Evolutionary conservation across 1,139 yeast species (phyloP), one percentile per base, ranked within the genome.

Genomic region (Yamadazyma diospyri): DNA sequence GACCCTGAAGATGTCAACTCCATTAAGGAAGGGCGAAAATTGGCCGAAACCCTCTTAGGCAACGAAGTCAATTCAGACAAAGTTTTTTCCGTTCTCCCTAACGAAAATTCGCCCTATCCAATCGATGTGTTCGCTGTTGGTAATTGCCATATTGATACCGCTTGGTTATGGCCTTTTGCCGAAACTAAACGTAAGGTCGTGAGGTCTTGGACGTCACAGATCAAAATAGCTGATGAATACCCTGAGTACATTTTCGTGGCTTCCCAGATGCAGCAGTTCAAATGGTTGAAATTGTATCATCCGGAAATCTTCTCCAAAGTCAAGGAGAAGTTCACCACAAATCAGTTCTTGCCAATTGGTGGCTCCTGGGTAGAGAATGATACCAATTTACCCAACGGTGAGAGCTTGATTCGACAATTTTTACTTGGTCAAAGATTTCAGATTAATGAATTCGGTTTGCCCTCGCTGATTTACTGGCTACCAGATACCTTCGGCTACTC

Each of bases 361-460:
- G 97, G 97, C 4, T 79, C 95, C 0, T 92, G 97, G 97, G 97
- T 92, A 30, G 98, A 92, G 59, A 84, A 87, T 55, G 98, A 92
- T 57, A 89, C 97, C 12, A 92, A 92, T 57, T 72, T 92, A 62
- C 97, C 97, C 11, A 70, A 77, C 43, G 97, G 97, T 30, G 98
- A 92, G 58, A 82, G 95, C 1, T 68, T 92, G 41, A 78, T 81
- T 16, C 76, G 97, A 45, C 98, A 92, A 53, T 86, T 89, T 51
- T 65, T 89, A 36, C 74, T 84, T 43, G 98, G 98, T 11, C 98
- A 92, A 61, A 67, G 95, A 38, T 87, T 81, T 57, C 85, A 82
- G 51, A 68, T 78, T 50, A 71, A 78, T 41, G 78, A 88, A 49
- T 89, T 92, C 62, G 96, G 95, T 3, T 51, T 68, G 34, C 73